Conservation (phyloP, 108 stramenopile species). For the Skeletonema tropicum region DNA sequence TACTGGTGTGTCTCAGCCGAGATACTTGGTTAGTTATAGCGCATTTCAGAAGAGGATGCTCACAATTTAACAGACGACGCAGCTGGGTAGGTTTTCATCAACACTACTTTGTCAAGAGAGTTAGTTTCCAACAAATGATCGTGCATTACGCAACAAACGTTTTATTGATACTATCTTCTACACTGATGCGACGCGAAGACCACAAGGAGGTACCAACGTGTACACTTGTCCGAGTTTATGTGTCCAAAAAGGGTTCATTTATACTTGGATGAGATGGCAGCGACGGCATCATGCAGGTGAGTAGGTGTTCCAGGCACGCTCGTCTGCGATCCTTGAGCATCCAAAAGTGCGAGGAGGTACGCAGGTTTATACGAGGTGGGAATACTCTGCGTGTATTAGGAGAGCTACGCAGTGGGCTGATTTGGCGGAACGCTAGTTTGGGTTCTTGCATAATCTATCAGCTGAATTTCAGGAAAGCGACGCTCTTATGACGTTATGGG, state of each 20-base stretch:
- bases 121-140: slow-evolving; percentile 26
- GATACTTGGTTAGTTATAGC: slow-evolving; percentile 36
- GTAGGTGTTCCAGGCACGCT: not conserved
- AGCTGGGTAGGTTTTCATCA: not conserved
- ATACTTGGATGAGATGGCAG: too few relatives aligned
- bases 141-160: slow-evolving; percentile 31
- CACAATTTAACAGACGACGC: slow-evolving; percentile 38
- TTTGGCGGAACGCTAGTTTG: slow-evolving; percentile 44
- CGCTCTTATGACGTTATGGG: slow-evolving; percentile 45
- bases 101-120: slow-evolving; percentile 24
- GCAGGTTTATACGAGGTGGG: slow-evolving; percentile 33
- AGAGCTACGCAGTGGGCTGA: slow-evolving; percentile 44
- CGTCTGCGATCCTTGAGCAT: slow-evolving; percentile 23
- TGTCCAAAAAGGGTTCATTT: slow-evolving; percentile 42
- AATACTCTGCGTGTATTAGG: slow-evolving; percentile 19
- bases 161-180: slow-evolving; percentile 24
- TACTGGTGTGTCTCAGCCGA: slow-evolving; percentile 26
- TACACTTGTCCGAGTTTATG: slow-evolving; percentile 24
- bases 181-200: slow-evolving; percentile 43
- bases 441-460: slow-evolving; percentile 37
- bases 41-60: slow-evolving; percentile 23
- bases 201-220: slow-evolving; percentile 28
- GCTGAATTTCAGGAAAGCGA: slow-evolving; percentile 36
- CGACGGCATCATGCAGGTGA: not conserved
- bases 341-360: slow-evolving; percentile 18